Conservation (phyloP, 1,284 basidiomycete species). For the Psilocybe mexicana region DNA sequence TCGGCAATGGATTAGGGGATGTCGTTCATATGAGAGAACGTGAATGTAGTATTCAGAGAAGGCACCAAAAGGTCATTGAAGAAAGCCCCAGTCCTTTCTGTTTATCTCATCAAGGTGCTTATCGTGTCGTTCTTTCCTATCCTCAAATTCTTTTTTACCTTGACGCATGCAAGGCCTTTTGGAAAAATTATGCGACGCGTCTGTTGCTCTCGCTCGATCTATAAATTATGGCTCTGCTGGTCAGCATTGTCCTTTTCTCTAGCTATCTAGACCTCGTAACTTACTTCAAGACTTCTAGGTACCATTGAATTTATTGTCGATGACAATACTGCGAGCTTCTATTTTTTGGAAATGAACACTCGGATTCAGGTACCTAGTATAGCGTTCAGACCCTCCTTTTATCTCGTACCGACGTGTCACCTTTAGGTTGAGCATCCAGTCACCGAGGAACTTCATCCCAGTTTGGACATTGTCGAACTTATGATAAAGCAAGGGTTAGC, state of each 20-base stretch:
- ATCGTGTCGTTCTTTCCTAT: not conserved
- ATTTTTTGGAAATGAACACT: slow-evolving; percentile 78
- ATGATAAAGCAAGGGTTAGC: slow-evolving; percentile 61
- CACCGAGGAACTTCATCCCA: slow-evolving; percentile 59
- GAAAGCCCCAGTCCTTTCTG: slow-evolving; percentile 64
- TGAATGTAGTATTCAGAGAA: slow-evolving; percentile 70
- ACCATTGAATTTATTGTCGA: slow-evolving; percentile 74
- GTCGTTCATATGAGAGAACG: slow-evolving; percentile 70
- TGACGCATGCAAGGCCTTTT: slow-evolving; percentile 36
- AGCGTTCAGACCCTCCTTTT: not conserved
- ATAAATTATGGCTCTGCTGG: slow-evolving; percentile 65
- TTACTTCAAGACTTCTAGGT: slow-evolving; percentile 33
- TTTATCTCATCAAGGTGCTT: slow-evolving; percentile 36
- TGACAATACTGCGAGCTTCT: slow-evolving; percentile 53
- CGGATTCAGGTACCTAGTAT: slow-evolving; percentile 52
- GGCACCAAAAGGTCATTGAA: slow-evolving; percentile 78
- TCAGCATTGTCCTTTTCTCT: slow-evolving; percentile 19
- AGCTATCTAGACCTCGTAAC: not conserved
- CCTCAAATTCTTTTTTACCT: not conserved
- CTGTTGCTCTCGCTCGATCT: slow-evolving; percentile 48
- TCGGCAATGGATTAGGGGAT: slow-evolving; percentile 61
- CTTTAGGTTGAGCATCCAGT: slow-evolving; percentile 68
- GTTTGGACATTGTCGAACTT: slow-evolving; percentile 64
- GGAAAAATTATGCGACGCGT: slow-evolving; percentile 51
- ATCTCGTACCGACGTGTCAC: not conserved